Evolutionary conservation across 257 asterid species (phyloP), one percentile per base, ranked within the genome.

Genomic region (Fraxinus quadrangulata): DNA sequence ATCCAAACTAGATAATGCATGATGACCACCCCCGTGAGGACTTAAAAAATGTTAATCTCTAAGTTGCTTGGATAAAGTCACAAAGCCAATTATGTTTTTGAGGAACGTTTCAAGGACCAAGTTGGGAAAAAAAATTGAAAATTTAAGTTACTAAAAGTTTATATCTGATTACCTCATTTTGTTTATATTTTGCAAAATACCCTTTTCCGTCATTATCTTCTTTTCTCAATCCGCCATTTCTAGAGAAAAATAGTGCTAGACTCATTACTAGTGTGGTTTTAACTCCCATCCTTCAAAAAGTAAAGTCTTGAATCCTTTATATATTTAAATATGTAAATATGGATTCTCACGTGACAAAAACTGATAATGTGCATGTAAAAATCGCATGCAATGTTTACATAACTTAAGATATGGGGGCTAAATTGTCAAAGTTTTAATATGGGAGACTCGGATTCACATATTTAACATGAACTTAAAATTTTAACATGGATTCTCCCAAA

Each of bases 31-130:
- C 59, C 6, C 21, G 8, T 14, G 59, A 47, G 59, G 59, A 6
- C n/a, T 56, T 56, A 56, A 19, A n/a, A 56, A n/a, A 56, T 36
- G 54, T 76, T 54, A 45, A 66, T 49, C 69, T 51, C 72, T 67
- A 75, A 72, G 65, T 78, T 75, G 81, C 79, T 67, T 76, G 45
- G 70, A n/a, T 63, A 80, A 19, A 83, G 71, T 69, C 80, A 61
- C 54, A 75, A 24, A n/a, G 36, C 59, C 74, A 70, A 24, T 5
- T 54, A 34, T 33, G 33, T 37, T 37, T 21, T 63, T 24, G 77
- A 74, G 67, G 47, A 70, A 74, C 82, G 51, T 63, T 76, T 17
- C n/a, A 34, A 24, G 45, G 71, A 7, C 11, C 28, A 56, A 56
- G 12, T 56, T 56, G 26, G 66, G 11, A 21, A 56, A 6, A 51